Evolutionary conservation across 176 grass and related monocot genomes (phyloP).

Genomic region (Triticum aestivum): DNA sequence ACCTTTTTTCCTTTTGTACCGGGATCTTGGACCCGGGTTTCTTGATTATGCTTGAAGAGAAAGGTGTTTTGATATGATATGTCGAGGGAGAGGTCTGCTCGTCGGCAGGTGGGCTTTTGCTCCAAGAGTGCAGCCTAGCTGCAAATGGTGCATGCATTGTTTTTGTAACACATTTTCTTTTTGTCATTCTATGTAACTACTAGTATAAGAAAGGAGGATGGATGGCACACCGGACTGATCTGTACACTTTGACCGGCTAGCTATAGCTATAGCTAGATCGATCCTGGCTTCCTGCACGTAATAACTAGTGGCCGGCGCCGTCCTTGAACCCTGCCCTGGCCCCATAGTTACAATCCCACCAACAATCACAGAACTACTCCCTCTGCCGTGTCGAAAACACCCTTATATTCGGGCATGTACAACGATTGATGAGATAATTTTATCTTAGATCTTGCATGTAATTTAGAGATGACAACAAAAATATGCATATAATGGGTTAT

Average conservation of each 20-base stretch:
- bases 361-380: too few species aligned
- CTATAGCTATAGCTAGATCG: neutral
- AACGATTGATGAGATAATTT: too few species aligned
- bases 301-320: slow-evolving; percentile 26
- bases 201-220: neutral
- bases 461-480: too few species aligned
- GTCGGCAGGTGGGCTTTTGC: slow-evolving; percentile 34
- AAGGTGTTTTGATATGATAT: neutral
- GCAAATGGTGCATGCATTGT: neutral
- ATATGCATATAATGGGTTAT: too few species aligned
- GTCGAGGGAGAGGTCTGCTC: neutral
- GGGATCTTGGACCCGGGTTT: neutral
- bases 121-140: neutral
- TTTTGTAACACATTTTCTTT: too few species aligned
- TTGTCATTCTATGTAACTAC: too few species aligned
- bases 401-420: too few species aligned
- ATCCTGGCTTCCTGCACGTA: slow-evolving; percentile 8
- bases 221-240: neutral
- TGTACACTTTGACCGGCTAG: slow-evolving; percentile 20
- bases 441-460: too few species aligned
- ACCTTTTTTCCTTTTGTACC: too few species aligned
- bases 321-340: neutral
- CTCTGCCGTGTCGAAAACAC: too few species aligned
- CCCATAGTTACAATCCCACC: neutral
- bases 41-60: neutral